These are phyloP conservation scores for Herpetomonas tarakana DNA, from an alignment of 208 protist genomes.

Conservation along the genomic window DNA sequence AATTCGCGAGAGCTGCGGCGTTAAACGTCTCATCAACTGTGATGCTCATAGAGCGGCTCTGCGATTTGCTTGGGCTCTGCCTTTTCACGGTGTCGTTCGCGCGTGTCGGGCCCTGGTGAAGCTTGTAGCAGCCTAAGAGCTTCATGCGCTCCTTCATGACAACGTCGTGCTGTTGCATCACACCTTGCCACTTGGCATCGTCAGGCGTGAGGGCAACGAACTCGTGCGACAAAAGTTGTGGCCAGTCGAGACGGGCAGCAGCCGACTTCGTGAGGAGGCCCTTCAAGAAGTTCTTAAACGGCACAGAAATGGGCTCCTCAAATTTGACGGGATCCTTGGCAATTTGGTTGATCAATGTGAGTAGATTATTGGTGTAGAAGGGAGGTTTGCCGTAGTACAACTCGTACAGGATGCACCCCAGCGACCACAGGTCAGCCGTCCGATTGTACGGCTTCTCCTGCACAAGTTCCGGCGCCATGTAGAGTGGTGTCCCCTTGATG, in stretches of 20 bases:
- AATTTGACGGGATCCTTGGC: slow-evolving; percentile 90
- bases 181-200: slow-evolving; percentile 61
- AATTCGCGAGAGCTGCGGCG: slow-evolving; percentile 14
- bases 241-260: slow-evolving; percentile 91
- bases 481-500: slow-evolving; percentile 96
- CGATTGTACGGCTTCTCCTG: slow-evolving; percentile 95
- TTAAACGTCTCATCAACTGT: slow-evolving; percentile 9
- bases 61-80: not conserved
- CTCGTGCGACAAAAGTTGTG: slow-evolving; percentile 81
- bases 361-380: slow-evolving; percentile 97
- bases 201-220: slow-evolving; percentile 80
- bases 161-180: slow-evolving; percentile 66
- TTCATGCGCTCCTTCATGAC: slow-evolving; percentile 83
- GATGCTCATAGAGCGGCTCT: not conserved
- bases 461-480: slow-evolving; percentile 97
- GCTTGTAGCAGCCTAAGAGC: slow-evolving; percentile 56
- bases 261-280: slow-evolving; percentile 94
- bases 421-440: slow-evolving; percentile 96
- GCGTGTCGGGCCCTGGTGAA: slow-evolving; percentile 5
- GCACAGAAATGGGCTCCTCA: slow-evolving; percentile 81
- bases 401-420: slow-evolving; percentile 98
- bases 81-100: not conserved
- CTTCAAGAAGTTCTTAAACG: slow-evolving; percentile 92
- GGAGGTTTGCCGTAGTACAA: slow-evolving; percentile 95
- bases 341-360: slow-evolving; percentile 95